Conservation (phyloP, 1,139 yeast genomes). For the Komagataea norvegica region DNA sequence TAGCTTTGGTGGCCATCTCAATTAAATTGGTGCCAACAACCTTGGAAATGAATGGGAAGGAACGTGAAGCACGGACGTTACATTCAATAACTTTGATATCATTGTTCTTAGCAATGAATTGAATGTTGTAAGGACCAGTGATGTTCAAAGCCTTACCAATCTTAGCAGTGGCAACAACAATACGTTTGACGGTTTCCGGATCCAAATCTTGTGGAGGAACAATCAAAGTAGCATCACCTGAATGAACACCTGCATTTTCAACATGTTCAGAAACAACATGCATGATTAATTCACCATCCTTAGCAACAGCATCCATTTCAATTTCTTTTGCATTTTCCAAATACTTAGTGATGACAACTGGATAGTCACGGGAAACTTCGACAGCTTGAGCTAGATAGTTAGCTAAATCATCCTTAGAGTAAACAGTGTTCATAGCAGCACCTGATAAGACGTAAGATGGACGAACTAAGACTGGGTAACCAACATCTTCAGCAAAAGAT, state of each 20-base stretch:
- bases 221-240: conserved; percentile 97
- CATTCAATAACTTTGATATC: conserved; percentile 97
- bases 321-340: conserved; percentile 97
- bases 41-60: conserved; percentile 98
- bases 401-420: conserved; percentile 84
- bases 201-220: conserved; percentile 97
- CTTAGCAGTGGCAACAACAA: conserved; percentile 93
- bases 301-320: conserved; percentile 98
- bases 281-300: conserved; percentile 90
- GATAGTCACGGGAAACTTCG: conserved; percentile 95
- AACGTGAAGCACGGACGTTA: conserved; percentile 96
- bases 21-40: conserved; percentile 95
- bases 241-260: conserved; percentile 98
- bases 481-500: conserved; percentile 82
- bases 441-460: conserved; percentile 97
- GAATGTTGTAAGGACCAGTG: conserved; percentile 98
- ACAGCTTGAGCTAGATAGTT: conserved; percentile 90
- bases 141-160: conserved; percentile 94
- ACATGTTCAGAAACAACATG: conserved; percentile 99
- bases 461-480: conserved; percentile 94
- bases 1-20: conserved; percentile 96
- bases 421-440: conserved; percentile 98
- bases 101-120: conserved; percentile 87
- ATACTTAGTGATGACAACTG: conserved; percentile 95
- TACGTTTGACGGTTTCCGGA: conserved; percentile 85